These are phyloP conservation scores for Rutstroemia sp. DNA, from an alignment of 2,329 filamentous ascomycete genomes.

Conservation along the genomic window DNA sequence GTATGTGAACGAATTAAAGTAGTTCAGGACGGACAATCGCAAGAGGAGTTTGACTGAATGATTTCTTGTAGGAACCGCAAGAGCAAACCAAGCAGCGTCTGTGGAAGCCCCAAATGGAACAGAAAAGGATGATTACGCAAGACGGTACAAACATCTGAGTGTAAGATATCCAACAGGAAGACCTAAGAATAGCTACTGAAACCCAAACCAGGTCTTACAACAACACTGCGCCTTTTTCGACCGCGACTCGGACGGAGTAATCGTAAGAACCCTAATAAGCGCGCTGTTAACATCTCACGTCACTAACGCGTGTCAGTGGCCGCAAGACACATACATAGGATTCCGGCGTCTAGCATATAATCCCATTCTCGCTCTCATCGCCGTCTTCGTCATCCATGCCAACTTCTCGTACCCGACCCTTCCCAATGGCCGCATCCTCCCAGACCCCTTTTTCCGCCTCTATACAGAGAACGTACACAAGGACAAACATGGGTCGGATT, in stretches of 20 bases:
- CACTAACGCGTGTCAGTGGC: conserved; percentile 29
- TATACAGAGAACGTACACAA: conserved; percentile 29
- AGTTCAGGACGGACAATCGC: background rate
- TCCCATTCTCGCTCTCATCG: conserved; percentile 35
- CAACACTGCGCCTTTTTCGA: conserved; percentile 49
- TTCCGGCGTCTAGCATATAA: conserved; percentile 40
- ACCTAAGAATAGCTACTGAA: background rate
- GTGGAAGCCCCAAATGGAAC: conserved; percentile 36
- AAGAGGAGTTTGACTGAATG: background rate
- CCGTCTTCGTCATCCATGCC: conserved; percentile 40
- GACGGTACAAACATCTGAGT: conserved; percentile 32
- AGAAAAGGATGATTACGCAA: conserved; percentile 29
- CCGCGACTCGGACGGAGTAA: conserved; percentile 42
- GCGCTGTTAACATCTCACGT: background rate
- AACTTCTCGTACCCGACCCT: conserved; percentile 43
- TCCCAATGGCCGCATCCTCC: conserved; percentile 28
- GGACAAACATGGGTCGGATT: conserved; percentile 39
- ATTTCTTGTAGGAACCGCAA: conserved; percentile 29
- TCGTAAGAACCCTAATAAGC: conserved; percentile 19
- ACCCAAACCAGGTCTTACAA: conserved; percentile 35
- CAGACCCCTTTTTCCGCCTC: conserved; percentile 35
- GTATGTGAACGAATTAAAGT: background rate
- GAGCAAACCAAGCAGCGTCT: conserved; percentile 36
- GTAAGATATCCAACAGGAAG: conserved; percentile 1
- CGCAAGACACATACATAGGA: conserved; percentile 41